These are phyloP conservation scores for Dioscorea alata DNA, from an alignment of 106 monocot genomes.

Conservation along the genomic window DNA sequence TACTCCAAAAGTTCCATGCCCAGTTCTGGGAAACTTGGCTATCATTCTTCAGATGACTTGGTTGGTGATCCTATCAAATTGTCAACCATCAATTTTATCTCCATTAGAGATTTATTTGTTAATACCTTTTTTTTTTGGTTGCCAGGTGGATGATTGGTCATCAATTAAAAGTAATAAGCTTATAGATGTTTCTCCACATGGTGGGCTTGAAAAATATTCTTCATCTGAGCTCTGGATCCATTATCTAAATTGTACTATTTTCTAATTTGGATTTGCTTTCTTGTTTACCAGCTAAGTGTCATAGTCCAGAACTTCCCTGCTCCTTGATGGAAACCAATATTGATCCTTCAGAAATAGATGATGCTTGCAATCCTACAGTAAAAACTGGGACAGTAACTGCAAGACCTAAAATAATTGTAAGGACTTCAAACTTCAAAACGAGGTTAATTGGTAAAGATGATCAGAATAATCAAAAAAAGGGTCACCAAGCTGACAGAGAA, in stretches of 20 bases:
- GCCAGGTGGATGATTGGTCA: conserved; percentile 32
- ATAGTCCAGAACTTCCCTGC: conserved; percentile 6
- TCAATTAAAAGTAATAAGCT: conserved; percentile 6
- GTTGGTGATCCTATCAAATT: conserved; percentile 2
- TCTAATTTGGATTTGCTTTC: too few species aligned
- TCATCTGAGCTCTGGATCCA: too few species aligned
- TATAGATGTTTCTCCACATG: conserved; percentile 9
- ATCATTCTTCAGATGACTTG: conserved; percentile 20
- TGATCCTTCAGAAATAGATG: conserved; percentile 20
- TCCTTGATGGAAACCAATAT: conserved; percentile 11
- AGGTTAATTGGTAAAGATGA: conserved; percentile 19
- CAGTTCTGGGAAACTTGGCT: conserved; percentile 10
- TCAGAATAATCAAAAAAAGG: conserved; percentile 10
- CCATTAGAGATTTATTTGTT: too few species aligned
- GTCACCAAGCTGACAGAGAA: conserved; percentile 5
- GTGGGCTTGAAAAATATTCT: conserved; percentile 16
- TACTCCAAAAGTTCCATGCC: conserved; percentile 5
- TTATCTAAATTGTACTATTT: too few species aligned
- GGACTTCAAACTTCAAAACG: conserved; percentile 36
- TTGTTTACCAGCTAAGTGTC: conserved; percentile 1
- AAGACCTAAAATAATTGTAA: conserved; percentile 20
- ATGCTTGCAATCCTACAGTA: background rate
- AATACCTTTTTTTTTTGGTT: too few species aligned
- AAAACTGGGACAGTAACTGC: conserved; percentile 6
- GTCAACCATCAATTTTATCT: too few species aligned